Conservation (phyloP, 345 rosid genomes). For the Ceriops zippeliana region DNA sequence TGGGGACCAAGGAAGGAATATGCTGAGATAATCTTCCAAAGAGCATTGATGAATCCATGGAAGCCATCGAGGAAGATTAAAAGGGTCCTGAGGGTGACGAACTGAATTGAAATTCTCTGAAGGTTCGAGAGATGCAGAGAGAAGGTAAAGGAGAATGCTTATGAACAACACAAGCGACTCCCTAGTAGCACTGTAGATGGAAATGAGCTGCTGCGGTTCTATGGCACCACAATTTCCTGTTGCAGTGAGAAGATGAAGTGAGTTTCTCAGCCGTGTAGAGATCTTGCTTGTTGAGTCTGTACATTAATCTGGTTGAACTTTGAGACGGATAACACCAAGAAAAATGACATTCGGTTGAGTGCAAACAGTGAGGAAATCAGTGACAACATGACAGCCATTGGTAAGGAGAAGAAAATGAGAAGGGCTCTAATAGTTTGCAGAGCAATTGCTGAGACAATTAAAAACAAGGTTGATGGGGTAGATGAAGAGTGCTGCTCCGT, state of each 20-base stretch:
- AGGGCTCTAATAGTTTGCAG: slow-evolving; percentile 44
- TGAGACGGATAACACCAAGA: slow-evolving; percentile 20
- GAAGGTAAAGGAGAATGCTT: slow-evolving; percentile 33
- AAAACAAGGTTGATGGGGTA: slow-evolving; percentile 14
- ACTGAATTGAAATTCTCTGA: slow-evolving; percentile 29
- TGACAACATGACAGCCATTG: slow-evolving; percentile 20
- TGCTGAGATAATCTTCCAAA: slow-evolving; percentile 44
- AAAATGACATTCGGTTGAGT: slow-evolving; percentile 32
- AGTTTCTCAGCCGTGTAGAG: slow-evolving; percentile 34
- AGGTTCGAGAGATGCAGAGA: slow-evolving; percentile 46
- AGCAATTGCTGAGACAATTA: slow-evolving; percentile 31
- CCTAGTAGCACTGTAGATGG: slow-evolving; percentile 51
- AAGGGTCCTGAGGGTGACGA: slow-evolving; percentile 45
- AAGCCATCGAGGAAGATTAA: slow-evolving; percentile 34
- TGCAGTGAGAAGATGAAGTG: slow-evolving; percentile 16
- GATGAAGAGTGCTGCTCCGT: slow-evolving; percentile 17
- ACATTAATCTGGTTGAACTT: slow-evolving; percentile 34
- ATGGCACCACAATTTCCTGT: slow-evolving; percentile 46
- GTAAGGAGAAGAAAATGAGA: slow-evolving; percentile 21
- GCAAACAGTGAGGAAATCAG: slow-evolving; percentile 31
- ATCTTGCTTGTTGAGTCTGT: slow-evolving; percentile 42
- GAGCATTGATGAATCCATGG: slow-evolving; percentile 31
- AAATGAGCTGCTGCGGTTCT: slow-evolving; percentile 47
- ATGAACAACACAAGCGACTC: slow-evolving; percentile 24
- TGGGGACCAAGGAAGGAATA: slow-evolving; percentile 50